Conservation (phyloP, 257 asterid genomes). For the Eucommia ulmoides region DNA sequence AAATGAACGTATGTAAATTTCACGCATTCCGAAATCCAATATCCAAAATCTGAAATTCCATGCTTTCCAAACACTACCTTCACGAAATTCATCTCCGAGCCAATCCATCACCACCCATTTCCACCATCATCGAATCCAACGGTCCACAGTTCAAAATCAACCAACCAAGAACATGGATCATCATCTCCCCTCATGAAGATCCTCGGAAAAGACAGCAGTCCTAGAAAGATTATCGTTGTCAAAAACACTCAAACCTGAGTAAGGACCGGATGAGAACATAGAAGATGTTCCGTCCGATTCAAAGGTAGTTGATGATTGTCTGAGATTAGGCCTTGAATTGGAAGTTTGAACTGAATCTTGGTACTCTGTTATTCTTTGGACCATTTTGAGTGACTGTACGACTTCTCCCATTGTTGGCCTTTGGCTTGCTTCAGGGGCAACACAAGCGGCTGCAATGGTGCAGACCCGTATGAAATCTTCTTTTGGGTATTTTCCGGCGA, state of each 20-base stretch:
- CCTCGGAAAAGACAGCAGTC: constrained; percentile 74
- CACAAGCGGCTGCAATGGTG: constrained; percentile 98
- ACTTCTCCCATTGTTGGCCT: constrained; percentile 98
- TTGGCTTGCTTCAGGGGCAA: constrained; percentile 78
- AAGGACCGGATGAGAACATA: constrained; percentile 87
- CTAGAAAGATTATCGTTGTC: constrained; percentile 54
- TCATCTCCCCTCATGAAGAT: constrained; percentile 92
- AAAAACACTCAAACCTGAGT: constrained; percentile 63
- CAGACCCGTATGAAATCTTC: constrained; percentile 82
- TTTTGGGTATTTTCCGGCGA: constrained; percentile 45
- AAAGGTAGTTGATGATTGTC: constrained; percentile 82
- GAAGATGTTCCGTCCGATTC: constrained; percentile 78
- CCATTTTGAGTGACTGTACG: constrained; percentile 91
- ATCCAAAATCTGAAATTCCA: too few relatives aligned
- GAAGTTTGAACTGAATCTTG: constrained; percentile 40
- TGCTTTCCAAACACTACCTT: too few relatives aligned
- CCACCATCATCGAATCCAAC: too few relatives aligned
- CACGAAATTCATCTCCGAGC: too few relatives aligned
- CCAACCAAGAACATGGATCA: too few relatives aligned
- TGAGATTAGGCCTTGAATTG: constrained; percentile 28
- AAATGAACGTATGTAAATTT: too few relatives aligned
- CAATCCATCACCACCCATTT: too few relatives aligned
- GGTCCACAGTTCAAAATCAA: too few relatives aligned
- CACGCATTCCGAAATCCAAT: too few relatives aligned
- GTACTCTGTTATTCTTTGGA: constrained; percentile 62